Evolutionary conservation across 2,329 filamentous ascomycete species (phyloP), one percentile per base, ranked within the genome.

Genomic region (Alternaria burnsii): DNA sequence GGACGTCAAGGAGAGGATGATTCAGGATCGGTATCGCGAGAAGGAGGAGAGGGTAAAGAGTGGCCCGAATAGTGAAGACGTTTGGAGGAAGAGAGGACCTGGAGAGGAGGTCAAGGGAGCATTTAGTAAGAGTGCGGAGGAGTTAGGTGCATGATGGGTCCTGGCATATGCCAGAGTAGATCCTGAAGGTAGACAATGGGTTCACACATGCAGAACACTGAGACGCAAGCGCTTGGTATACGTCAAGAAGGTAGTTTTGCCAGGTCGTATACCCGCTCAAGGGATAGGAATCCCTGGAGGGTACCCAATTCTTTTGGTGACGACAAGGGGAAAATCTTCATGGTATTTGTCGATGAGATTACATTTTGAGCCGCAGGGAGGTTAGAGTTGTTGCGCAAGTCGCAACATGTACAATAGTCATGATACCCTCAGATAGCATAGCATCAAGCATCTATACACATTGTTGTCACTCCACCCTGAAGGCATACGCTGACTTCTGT

Each of bases 61-160:
- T 14, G 88, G 88, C 1, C 87, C 87, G 18, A 97, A 88, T 76
- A 97, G 92, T 80, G 92, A 97, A 81, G 91, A 97, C 82, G 83
- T 99, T 4, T 99, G 95, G 95, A 87, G 90, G 77, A 84, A 89
- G 56, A 87, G 95, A 70, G 83, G 84, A 18, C 84, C 60, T 3
- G 72, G 63, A 2, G 73, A 76, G 61, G 68, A 57, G 68, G 65
- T 76, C 7, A 58, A 57, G 50, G 64, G 67, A 11, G 64, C 75
- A 1, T 76, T 78, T 68, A 54, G 58, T n/a, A 54, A 59, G 59
- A 62, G 52, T 6, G 57, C 61, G 28, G 67, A 65, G 44, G 66
- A 59, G 47, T 44, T 54, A 2, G 22, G 28, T 26, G 24, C 24
- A 26, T 26, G 7, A 26, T 26, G 5, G 6, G 24, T 26, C 7